Base-by-base conservation (phyloP, 2,329 filamentous ascomycete genomes). In the Penicillium olsonii region DNA sequence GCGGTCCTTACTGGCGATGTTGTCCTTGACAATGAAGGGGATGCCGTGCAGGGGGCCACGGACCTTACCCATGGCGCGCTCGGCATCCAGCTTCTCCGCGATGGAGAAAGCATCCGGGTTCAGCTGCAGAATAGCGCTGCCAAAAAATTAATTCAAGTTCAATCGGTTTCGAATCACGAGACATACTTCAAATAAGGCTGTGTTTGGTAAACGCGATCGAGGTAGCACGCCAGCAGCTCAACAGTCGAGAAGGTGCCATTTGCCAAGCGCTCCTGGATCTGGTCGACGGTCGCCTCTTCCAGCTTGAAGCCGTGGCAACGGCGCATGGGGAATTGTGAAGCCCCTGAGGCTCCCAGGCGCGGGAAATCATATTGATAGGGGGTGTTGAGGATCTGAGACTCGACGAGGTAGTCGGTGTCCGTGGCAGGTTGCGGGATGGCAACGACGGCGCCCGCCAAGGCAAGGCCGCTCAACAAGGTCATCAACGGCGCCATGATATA, bases 41-140 rank as follows among this genome's bases (percentile, higher is more conserved):
- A 92, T 88, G 3, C 87, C 87, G 64, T 91, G 87, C 1, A 92
- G 75, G 1, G 83, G 82, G 1, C 86, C 80, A n/a, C 84, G 79
- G 9, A 84, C 66, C 33, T 71, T 74, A 19, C 84, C 84, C 1
- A 70, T 60, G 11, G 65, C 62, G 15, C 87, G 78, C 68, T 90
- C 86, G 0, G 62, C 64, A 59, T 91, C 87, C 24, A 84, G 73
- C 12, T 73, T 62, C 5, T 71, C 70, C 3, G 87, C 87, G 48
- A 90, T 88, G 18, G 68, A 56, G 27, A 86, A 70, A 9, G 77
- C 78, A 63, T 90, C 87, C 0, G 87, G 86, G 64, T 90, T 90
- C 31, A 84, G 59, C 60, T 90, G 81, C 39, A 88, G 71, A 20
- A 89, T 61, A 10, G 68, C 64, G 40, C 69, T 71, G 37, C 12